Base-by-base conservation (phyloP, 805 yeast species). In the Ascoidea tarda region DNA sequence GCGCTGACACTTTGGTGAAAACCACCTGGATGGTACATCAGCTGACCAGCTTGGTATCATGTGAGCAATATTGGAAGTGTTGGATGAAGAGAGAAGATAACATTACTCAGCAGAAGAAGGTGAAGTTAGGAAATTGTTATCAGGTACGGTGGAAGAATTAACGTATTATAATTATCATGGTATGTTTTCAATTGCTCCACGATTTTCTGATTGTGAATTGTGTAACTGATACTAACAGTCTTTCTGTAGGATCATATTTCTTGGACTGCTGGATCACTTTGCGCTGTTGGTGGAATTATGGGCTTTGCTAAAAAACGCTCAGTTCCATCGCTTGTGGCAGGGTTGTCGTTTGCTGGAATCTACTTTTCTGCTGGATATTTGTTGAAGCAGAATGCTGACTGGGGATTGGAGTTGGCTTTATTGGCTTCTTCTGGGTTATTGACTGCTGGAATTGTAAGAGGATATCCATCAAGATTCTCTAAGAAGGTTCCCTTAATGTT, bases 401-500 rank as follows among this genome's bases (percentile, higher is more conserved):
- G 78, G 67, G 96, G 96, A 48, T 73, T 90, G 58, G 90, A 86
- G 63, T 64, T 84, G 16, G 96, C 96, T 0, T 68, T 89, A 52
- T 84, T 81, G 10, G 77, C 90, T 1, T 82, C 95, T 5, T 59
- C 79, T 1, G 61, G 85, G 16, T 74, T 90, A 59, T 66, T 84
- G 8, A 75, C 75, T 46, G 90, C 91, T 6, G 89, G 95, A 33
- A 59, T 84, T n/a, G 77, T 80, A 42, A 77, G 97, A 62, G 80
- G 87, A 6, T 55, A 78, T 52, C 78, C 80, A 44, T 72, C 79
- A 6, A 62, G 68, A 5, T 79, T 82, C 66, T 72, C 71, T 57
- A 85, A 85, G 63, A 91, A 95, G 0, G 77, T 90, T 53, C 97
- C 97, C 2, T 62, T 86, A 50, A 63, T 72, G 16, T 72, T 90